These are phyloP conservation scores for Populus euphratica DNA, from an alignment of 345 rosid species.

Conservation along the genomic window DNA sequence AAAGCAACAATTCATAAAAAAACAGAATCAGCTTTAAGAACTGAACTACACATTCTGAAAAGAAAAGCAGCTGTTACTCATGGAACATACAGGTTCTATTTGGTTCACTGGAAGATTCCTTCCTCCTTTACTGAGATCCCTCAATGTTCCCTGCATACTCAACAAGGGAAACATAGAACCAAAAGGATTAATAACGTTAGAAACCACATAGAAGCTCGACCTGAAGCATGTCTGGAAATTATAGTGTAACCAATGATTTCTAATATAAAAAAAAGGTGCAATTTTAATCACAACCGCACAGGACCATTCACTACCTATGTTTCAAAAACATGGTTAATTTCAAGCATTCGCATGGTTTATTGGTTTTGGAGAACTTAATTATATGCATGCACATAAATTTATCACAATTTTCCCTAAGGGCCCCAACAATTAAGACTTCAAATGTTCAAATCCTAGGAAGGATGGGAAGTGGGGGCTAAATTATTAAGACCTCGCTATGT, in stretches of 20 bases:
- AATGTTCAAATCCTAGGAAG: not conserved
- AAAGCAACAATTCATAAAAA: not conserved
- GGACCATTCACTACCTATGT: not conserved
- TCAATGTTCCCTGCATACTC: constrained; percentile 55
- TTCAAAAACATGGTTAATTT: not conserved
- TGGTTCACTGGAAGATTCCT: constrained; percentile 47
- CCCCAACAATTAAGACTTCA: not conserved
- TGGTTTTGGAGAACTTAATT: not conserved
- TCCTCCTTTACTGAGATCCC: constrained; percentile 69
- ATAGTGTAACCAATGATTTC: not conserved
- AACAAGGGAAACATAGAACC: constrained; percentile 7
- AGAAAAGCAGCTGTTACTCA: not conserved
- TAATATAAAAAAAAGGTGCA: too few relatives aligned
- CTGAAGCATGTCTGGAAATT: not conserved
- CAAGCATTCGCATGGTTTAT: not conserved
- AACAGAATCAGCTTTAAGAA: not conserved
- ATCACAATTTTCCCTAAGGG: not conserved
- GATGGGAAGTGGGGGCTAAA: not conserved
- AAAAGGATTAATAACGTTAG: not conserved
- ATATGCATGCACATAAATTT: not conserved
- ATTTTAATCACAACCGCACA: not conserved
- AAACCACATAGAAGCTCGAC: not conserved
- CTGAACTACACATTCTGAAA: constrained; percentile 2
- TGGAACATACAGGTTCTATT: constrained; percentile 44
- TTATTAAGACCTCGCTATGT: not conserved